Evolutionary conservation across 352 stramenopile genomes (phyloP).

Genomic region (Phytophthora meadii): DNA sequence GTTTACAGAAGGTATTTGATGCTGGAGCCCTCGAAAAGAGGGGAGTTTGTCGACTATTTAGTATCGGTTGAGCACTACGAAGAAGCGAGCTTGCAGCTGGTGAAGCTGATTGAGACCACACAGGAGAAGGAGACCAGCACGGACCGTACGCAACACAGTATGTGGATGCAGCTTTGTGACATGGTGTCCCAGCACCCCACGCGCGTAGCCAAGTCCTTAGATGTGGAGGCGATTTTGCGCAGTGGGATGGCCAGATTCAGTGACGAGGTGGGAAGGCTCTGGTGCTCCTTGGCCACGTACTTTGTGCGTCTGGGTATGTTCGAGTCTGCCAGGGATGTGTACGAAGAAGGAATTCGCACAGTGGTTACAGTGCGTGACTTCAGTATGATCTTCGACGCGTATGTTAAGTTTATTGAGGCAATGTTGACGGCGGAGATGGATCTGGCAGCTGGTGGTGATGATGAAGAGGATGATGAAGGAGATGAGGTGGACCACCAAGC

Average conservation of each 20-base stretch:
- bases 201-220: constrained; percentile 84
- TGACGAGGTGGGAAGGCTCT: constrained; percentile 97
- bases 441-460: constrained; percentile 45
- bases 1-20: constrained; percentile 91
- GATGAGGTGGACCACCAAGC: constrained; percentile 69
- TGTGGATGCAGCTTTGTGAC: constrained; percentile 98
- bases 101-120: constrained; percentile 73
- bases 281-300: constrained; percentile 98
- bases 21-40: constrained; percentile 75
- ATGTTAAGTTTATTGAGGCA: constrained; percentile 98
- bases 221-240: constrained; percentile 97
- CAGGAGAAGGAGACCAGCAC: constrained; percentile 45
- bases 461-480: constrained; percentile 76
- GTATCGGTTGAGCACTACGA: constrained; percentile 72
- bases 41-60: constrained; percentile 86
- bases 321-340: constrained; percentile 96
- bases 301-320: constrained; percentile 98
- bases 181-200: constrained; percentile 95
- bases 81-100: constrained; percentile 87
- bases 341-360: constrained; percentile 90
- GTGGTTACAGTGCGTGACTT: constrained; percentile 96
- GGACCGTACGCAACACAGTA: constrained; percentile 88
- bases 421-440: constrained; percentile 97
- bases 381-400: constrained; percentile 98
- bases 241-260: constrained; percentile 93